phyloP scores from a whole-genome alignment of 2,329 filamentous ascomycete species.

The Tolypocladium amazonense region DNA sequence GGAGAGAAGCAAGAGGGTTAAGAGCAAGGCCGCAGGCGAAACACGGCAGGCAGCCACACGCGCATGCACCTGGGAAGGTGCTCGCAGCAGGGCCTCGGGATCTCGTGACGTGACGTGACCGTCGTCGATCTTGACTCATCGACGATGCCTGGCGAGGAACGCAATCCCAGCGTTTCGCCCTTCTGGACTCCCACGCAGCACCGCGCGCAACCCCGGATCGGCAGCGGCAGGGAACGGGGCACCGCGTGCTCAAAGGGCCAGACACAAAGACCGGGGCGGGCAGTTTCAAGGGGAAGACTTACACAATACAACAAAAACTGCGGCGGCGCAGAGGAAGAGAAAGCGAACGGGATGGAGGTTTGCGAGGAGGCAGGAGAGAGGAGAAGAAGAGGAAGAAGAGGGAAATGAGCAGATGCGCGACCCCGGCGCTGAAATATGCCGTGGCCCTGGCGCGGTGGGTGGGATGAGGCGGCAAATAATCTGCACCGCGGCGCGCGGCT shows the following conservation, averaged over 20 bases:
- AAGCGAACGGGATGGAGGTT: neutral
- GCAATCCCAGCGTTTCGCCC: neutral
- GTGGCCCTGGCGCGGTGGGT: neutral
- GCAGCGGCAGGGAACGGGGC: neutral
- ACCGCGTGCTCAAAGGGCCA: neutral
- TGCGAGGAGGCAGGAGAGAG: neutral
- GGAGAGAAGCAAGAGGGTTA: too few species aligned
- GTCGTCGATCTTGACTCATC: neutral
- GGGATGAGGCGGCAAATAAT: conserved; percentile 4
- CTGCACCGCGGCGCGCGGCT: neutral
- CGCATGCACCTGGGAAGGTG: neutral
- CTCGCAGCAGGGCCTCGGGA: neutral
- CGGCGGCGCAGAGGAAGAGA: neutral
- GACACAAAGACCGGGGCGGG: neutral
- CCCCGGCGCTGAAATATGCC: conserved; percentile 2
- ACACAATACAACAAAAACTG: neutral
- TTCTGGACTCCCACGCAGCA: too few species aligned
- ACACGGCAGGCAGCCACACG: neutral
- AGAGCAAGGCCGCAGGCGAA: neutral
- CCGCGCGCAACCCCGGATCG: neutral
- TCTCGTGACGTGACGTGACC: neutral
- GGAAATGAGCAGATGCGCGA: neutral
- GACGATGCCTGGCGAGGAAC: neutral
- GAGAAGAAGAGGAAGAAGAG: neutral
- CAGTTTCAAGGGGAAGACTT: neutral